A percentile compares a stretch with the other conserved stretches of the same genome.
Conservation (phyloP, 257 asterid genomes). For the Prunella vulgaris region DNA sequence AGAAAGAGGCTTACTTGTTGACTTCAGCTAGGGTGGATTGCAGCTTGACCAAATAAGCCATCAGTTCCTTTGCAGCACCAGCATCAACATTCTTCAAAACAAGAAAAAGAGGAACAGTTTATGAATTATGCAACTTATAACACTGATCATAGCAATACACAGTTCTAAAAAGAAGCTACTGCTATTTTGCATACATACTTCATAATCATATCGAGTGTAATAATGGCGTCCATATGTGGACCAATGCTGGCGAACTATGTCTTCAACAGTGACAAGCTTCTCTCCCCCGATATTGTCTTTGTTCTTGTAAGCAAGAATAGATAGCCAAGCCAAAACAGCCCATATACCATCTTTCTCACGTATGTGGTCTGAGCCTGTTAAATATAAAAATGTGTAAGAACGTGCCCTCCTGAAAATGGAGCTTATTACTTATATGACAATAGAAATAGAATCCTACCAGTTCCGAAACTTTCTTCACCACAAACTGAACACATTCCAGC, state of each 20-base stretch:
- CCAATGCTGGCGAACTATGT: constrained; percentile 97
- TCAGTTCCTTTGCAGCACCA: constrained; percentile 81
- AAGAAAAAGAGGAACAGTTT: constrained; percentile 9
- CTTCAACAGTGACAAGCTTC: constrained; percentile 82
- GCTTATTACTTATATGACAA: not conserved
- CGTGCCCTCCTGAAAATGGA: not conserved
- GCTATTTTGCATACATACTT: constrained; percentile 40
- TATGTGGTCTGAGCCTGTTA: constrained; percentile 91
- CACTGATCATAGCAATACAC: not conserved
- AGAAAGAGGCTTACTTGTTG: constrained; percentile 49
- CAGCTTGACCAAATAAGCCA: constrained; percentile 87
- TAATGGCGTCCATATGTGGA: constrained; percentile 91
- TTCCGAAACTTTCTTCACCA: constrained; percentile 99
- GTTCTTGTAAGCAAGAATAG: constrained; percentile 85
- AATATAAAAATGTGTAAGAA: constrained; percentile 3
- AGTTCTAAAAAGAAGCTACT: not conserved
- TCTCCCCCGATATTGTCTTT: constrained; percentile 71
- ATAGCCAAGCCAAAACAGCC: constrained; percentile 98
- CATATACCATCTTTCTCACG: constrained; percentile 99
- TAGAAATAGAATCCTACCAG: constrained; percentile 51
- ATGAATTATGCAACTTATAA: constrained; percentile 4
- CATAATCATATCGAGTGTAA: constrained; percentile 94
- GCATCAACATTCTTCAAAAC: constrained; percentile 79
- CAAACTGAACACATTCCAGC: constrained; percentile 98
- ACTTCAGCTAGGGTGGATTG: constrained; percentile 79